These are phyloP conservation scores for Paramecium sonneborni DNA, from an alignment of 73 alveolate species.

Conservation along the genomic window DNA sequence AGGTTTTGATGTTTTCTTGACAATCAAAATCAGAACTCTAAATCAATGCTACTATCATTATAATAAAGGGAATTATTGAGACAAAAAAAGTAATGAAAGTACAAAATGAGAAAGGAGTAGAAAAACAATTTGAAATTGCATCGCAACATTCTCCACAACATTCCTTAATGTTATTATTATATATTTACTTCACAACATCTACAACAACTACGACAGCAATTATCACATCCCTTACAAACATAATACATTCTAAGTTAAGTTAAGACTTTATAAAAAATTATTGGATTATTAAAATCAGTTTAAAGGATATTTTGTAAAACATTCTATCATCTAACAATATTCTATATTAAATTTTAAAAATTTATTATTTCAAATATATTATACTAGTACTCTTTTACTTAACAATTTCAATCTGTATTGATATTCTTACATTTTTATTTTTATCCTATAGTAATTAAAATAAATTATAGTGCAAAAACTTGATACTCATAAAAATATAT, in stretches of 20 bases:
- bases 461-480: neutral
- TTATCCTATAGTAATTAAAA: neutral
- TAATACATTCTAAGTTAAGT: slow-evolving; percentile 1
- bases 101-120: slow-evolving; percentile 53
- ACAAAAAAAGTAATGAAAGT: slow-evolving; percentile 47
- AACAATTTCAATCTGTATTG: neutral
- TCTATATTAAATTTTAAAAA: neutral
- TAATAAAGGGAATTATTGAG: slow-evolving; percentile 18
- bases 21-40: slow-evolving; percentile 25
- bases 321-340: neutral
- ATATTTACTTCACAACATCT: slow-evolving; percentile 41
- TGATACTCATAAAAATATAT: neutral
- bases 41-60: neutral
- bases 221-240: neutral
- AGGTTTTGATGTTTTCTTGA: neutral
- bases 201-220: slow-evolving; percentile 28
- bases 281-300: neutral
- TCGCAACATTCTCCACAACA: slow-evolving; percentile 60
- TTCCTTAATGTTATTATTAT: neutral
- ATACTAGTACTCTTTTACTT: too few relatives aligned
- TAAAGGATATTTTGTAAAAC: neutral
- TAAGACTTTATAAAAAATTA: neutral
- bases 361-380: neutral
- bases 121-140: slow-evolving; percentile 46
- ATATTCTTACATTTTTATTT: neutral